Evolutionary conservation across 495 filamentous ascomycete species (phyloP).

Genomic region (Neurospora sp.): DNA sequence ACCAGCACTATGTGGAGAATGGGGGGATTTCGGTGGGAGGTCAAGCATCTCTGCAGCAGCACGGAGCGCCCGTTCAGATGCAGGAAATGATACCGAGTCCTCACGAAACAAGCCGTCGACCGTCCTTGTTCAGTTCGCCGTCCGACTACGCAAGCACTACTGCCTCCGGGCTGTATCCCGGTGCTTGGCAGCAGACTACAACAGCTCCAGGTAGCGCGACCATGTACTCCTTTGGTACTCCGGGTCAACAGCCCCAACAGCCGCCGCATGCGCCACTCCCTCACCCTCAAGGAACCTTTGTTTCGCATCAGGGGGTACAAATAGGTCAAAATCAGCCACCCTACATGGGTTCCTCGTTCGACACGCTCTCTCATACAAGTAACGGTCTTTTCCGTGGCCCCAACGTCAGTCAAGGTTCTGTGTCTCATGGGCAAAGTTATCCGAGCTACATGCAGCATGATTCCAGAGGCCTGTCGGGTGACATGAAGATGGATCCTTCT

Average conservation of each 20-base stretch:
- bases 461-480: background rate
- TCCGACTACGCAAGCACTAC: conserved; percentile 25
- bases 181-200: conserved; percentile 18
- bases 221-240: conserved; percentile 19
- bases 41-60: conserved; percentile 14
- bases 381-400: conserved; percentile 13
- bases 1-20: conserved; percentile 27
- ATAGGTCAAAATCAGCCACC: conserved; percentile 11
- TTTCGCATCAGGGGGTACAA: conserved; percentile 16
- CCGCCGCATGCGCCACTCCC: conserved; percentile 1
- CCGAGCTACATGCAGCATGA: conserved; percentile 3
- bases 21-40: conserved; percentile 9
- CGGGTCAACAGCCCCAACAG: conserved; percentile 10
- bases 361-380: conserved; percentile 18
- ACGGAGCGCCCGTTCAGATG: conserved; percentile 16
- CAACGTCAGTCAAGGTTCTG: conserved; percentile 4
- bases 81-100: conserved; percentile 27
- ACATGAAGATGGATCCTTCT: conserved; percentile 6
- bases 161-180: conserved; percentile 21
- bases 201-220: conserved; percentile 17
- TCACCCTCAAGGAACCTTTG: conserved; percentile 13
- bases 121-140: conserved; percentile 23
- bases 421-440: conserved; percentile 5
- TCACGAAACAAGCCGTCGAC: conserved; percentile 25
- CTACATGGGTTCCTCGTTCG: conserved; percentile 17